Base-by-base conservation (phyloP, 2,329 filamentous ascomycete species). In the Metarhizium guizhouense region DNA sequence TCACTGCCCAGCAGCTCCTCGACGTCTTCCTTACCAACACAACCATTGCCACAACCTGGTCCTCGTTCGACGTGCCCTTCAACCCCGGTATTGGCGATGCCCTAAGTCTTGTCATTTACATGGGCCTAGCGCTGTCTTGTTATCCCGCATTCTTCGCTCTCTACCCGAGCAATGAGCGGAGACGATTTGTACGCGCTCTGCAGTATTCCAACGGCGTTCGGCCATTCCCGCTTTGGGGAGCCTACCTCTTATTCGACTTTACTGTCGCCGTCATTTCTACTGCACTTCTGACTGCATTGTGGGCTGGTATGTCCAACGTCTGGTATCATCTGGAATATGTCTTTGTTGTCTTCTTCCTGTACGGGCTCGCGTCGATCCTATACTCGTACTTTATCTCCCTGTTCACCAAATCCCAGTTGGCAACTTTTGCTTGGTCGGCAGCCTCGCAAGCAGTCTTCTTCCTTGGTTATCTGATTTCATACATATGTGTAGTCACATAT, bases 181-280 rank as follows among this genome's bases (percentile, higher is more conserved):
- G 90, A 11, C 77, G 84, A 52, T 87, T 90, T 60, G 89, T 96
- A 29, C 83, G 92, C 53, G 87, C 88, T 16, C 75, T 96, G 34
- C 87, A 96, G 69, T 96, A 95, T 71, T 95, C 89, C 54, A 96
- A 96, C 65, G 92, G 92, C 50, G 90, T 96, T 32, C 80, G 88
- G 13, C 86, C 88, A 0, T 75, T 88, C 8, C 90, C 91, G 0
- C 75, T 96, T 2, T 96, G 93, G 92, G 71, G 89, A 5, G 89
- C 92, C 1, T 95, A 96, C 65, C 76, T 87, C 1, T 65, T 77
- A 0, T 95, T 96, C 65, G 92, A 96, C 71, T 90, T 92, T 60
- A 67, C 81, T 47, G 84, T 95, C 55, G 85, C 90, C 1, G 66
- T 95, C 14, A 55, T 68, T 14, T 81, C 84, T 30, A 84, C 85